These are phyloP conservation scores for Beauveria sp. DNA, from an alignment of 2,329 filamentous ascomycete species.

Conservation along the genomic window DNA sequence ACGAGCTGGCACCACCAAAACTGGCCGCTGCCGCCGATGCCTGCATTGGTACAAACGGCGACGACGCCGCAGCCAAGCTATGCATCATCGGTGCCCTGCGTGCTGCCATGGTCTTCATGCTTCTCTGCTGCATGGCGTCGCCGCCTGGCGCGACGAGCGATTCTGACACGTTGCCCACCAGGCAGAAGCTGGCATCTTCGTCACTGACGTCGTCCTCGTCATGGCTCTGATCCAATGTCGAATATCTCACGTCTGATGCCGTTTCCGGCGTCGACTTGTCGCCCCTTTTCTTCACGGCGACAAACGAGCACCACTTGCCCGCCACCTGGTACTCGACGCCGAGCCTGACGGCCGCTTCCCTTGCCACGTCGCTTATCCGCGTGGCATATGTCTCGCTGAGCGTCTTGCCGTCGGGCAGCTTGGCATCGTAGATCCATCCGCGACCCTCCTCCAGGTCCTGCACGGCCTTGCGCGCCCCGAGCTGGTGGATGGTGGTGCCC, in stretches of 20 bases:
- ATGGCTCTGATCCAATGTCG: not conserved
- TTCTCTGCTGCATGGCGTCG: not conserved
- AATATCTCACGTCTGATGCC: not conserved
- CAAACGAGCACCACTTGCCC: constrained; percentile 66
- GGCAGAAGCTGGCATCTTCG: not conserved
- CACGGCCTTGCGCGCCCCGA: constrained; percentile 61
- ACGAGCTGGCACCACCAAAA: not conserved
- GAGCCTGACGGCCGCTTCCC: constrained; percentile 58
- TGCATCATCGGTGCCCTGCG: not conserved
- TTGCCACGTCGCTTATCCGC: constrained; percentile 51
- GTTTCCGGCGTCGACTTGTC: not conserved
- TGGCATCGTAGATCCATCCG: constrained; percentile 55
- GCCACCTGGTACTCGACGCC: constrained; percentile 60
- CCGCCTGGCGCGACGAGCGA: not conserved
- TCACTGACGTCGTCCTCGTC: not conserved
- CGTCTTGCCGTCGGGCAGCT: constrained; percentile 32
- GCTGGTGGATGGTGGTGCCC: constrained; percentile 57
- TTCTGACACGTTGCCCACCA: not conserved
- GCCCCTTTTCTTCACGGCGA: constrained; percentile 41
- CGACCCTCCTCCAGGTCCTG: constrained; percentile 63
- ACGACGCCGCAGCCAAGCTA: not conserved
- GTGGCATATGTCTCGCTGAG: constrained; percentile 40
- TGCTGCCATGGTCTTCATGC: not conserved
- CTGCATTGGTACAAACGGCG: not conserved
- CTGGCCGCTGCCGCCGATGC: not conserved